Percentiles rank a stretch among this genome's conserved stretches.
These are phyloP conservation scores for Starmerella kuoi DNA, from an alignment of 805 yeast species.

Conservation along the genomic window DNA sequence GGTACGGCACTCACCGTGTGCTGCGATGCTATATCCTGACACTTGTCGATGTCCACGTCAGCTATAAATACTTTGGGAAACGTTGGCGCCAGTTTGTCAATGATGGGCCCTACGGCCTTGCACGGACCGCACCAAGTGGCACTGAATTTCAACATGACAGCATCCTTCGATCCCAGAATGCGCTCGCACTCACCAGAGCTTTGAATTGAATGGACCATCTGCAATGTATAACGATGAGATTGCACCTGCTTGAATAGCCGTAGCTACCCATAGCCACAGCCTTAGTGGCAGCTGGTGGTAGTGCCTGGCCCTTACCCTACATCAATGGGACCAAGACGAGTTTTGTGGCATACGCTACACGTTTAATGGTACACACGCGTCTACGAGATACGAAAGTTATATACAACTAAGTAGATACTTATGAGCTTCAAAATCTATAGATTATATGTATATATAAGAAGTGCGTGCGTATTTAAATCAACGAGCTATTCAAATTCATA, in stretches of 20 bases:
- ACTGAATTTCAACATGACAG: constrained; percentile 62
- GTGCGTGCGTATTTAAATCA: no score
- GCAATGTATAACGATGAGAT: neutral
- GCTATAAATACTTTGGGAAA: constrained; percentile 46
- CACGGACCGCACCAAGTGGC: constrained; percentile 99
- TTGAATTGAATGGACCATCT: constrained; percentile 10
- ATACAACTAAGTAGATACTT: no score
- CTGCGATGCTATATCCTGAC: constrained; percentile 55
- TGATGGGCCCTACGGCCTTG: constrained; percentile 86
- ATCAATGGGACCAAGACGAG: no score
- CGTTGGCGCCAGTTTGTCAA: constrained; percentile 64
- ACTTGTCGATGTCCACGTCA: constrained; percentile 84
- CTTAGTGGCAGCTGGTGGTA: no score
- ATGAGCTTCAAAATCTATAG: no score
- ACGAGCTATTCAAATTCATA: no score
- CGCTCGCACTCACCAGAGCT: constrained; percentile 5
- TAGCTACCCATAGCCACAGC: no score
- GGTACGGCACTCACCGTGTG: constrained; percentile 53
- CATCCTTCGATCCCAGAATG: constrained; percentile 6
- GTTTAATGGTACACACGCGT: no score
- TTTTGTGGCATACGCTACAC: no score
- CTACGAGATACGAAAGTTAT: no score
- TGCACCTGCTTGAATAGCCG: neutral
- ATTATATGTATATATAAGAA: no score
- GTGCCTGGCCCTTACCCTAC: no score